Evolutionary conservation across 352 stramenopile genomes (phyloP), one percentile per base, ranked within the genome.

Genomic region (Globisporangium cystogenes): DNA sequence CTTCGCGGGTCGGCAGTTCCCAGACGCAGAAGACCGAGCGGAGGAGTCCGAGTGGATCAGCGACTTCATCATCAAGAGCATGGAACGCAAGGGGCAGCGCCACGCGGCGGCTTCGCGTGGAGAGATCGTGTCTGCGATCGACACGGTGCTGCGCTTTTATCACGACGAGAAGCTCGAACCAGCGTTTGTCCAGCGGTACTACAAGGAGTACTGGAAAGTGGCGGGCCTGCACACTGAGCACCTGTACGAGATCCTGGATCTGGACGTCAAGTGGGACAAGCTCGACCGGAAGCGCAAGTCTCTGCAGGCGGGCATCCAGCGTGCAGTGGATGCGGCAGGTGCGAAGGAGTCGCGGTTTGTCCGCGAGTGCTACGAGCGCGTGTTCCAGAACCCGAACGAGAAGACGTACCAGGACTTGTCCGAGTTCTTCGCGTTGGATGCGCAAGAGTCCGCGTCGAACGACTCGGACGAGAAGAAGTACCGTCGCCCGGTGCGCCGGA

Each of bases 11-110:
- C 82, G 82, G 29, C 63, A 81, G 42, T 93, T 93, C 54, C 85
- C 85, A 8, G 85, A 92, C 63, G 80, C 82, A 21, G 85, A 93
- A 55, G 82, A 91, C 48, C 79, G 85, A 10, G 82, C 77, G 0
- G 85, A 95, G 51, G 85, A 95, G 57, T 90, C 85, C 0, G 85
- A 95, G 42, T 95, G 85, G 85, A 95, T 95, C 53, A 87, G 81
- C 64, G 77, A 92, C 41, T 88, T 82, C 55, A 84, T 95, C 33
- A 82, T 93, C 52, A 87, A 78, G 48, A 93, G 75, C 15, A 78
- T 93, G 41, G 77, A 90, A 57, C 62, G 69, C 39, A 77, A 72
- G 7, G 65, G 68, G 11, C 72, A 82, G 53, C 67, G 70, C 26
- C 62, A 56, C 40, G 66, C 61, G 41, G 74, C 73, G 42, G 76